Evolutionary conservation across 2,329 filamentous ascomycete genomes (phyloP), one percentile per base, ranked within the genome.

Genomic region (Aspergillus glaucus): DNA sequence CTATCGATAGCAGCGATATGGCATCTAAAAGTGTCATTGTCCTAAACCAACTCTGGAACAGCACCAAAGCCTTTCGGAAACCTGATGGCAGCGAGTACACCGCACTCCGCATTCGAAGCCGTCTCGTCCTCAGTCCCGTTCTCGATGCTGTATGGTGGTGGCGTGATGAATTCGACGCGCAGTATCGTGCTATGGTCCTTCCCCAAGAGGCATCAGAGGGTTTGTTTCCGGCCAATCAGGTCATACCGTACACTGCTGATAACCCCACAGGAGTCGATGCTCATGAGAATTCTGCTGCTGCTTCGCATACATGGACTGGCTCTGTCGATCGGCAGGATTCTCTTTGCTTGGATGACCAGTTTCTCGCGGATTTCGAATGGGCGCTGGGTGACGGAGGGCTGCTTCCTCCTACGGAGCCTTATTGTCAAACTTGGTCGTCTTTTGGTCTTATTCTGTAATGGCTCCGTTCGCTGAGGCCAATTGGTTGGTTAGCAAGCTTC

Each of bases 61-160:
- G 70, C 55, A 62, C 43, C 45, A 72, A 62, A 49, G 69, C 63
- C 7, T 73, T 72, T 50, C 65, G 64, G 21, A 69, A 63, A 43
- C 41, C 63, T 1, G 69, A 73, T 48, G 69, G 69, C 0, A 57
- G 59, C 2, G 64, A 67, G 43, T 63, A 62, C 15, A 57, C 62
- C 0, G 53, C 59, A 1, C 56, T 73, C n/a, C 59, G 70, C 4
- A 68, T 73, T 26, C 63, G 70, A 10, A 68, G 67, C 47, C 67
- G 70, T 9, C 53, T 73, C 10, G 60, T 61, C 0, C 56, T 69
- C 6, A 68, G 69, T 47, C 59, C 63, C 7, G 57, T 72, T 4
- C 53, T 72, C 15, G 71, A 73, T 53, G 54, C 62, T 9, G 60
- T 71, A 19, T 70, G 69, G 61, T 73, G 70, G 70, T 73, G 69